Conservation (phyloP, 2,329 filamentous ascomycete genomes). For the Botrytis elliptica region DNA sequence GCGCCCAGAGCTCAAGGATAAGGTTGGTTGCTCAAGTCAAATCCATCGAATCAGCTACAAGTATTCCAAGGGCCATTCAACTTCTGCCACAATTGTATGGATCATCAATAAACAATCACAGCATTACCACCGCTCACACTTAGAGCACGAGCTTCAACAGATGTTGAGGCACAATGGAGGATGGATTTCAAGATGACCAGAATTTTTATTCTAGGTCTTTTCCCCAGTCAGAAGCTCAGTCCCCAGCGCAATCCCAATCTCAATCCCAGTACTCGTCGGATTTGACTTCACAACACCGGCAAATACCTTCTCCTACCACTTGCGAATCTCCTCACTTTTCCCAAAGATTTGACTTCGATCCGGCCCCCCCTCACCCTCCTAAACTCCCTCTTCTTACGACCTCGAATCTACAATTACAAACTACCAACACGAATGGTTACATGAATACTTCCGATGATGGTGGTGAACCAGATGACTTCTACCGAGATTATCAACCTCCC, state of each 20-base stretch:
- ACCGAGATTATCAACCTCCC: conserved; percentile 46
- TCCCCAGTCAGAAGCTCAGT: conserved; percentile 20
- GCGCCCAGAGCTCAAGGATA: conserved; percentile 19
- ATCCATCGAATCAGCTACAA: conserved; percentile 17
- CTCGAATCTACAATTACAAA: conserved; percentile 31
- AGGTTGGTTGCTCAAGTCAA: conserved; percentile 15
- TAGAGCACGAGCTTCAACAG: conserved; percentile 23
- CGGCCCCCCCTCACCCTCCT: conserved; percentile 32
- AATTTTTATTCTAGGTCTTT: conserved; percentile 37
- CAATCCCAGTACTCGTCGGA: conserved; percentile 24
- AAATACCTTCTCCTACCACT: conserved; percentile 18
- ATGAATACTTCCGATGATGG: conserved; percentile 27
- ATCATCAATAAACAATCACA: conserved; percentile 21
- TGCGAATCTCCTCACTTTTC: conserved; percentile 27
- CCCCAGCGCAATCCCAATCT: conserved; percentile 12
- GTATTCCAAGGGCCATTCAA: conserved; percentile 19
- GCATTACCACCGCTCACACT: conserved; percentile 15
- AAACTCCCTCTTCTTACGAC: conserved; percentile 35
- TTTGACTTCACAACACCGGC: conserved; percentile 26
- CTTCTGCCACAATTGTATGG: conserved; percentile 24
- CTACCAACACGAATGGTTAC: conserved; percentile 32
- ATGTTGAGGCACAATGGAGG: conserved; percentile 39
- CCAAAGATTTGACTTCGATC: conserved; percentile 24
- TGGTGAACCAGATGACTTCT: conserved; percentile 49
- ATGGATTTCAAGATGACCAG: conserved; percentile 38